Conservation (phyloP, 495 filamentous ascomycete species). For the Aspergillus steynii region DNA sequence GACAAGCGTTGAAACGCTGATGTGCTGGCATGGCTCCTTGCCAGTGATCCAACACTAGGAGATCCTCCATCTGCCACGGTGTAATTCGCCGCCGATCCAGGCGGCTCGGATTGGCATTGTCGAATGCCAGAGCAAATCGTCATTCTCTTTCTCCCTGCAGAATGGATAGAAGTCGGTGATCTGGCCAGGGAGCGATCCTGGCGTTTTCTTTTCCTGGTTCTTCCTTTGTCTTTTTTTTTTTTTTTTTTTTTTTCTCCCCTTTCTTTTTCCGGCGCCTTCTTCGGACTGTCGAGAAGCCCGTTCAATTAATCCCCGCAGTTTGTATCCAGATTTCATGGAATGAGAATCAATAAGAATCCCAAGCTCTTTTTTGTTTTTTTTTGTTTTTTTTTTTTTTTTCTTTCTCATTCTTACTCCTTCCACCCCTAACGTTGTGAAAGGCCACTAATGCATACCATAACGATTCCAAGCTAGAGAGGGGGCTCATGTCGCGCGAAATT, state of each 20-base stretch:
- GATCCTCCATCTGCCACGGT: constrained; percentile 49
- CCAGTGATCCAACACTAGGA: constrained; percentile 60
- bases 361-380: constrained; percentile 4
- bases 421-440: constrained; percentile 21
- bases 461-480: constrained; percentile 29
- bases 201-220: not conserved
- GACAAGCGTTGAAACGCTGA: constrained; percentile 51
- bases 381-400: constrained; percentile 6
- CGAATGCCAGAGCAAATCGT: not conserved
- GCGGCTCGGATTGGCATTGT: constrained; percentile 28
- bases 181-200: constrained; percentile 8
- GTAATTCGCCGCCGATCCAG: constrained; percentile 39
- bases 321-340: not conserved
- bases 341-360: not conserved
- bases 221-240: not conserved
- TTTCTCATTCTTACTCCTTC: not conserved
- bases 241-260: too few relatives aligned
- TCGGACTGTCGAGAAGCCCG: not conserved
- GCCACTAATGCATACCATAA: constrained; percentile 26
- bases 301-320: not conserved
- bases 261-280: not conserved
- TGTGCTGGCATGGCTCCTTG: constrained; percentile 88
- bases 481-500: constrained; percentile 39
- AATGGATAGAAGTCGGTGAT: constrained; percentile 12
- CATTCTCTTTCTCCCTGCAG: constrained; percentile 18